Conservation (phyloP, 305 asterid species). For the Plantago coronopus region DNA sequence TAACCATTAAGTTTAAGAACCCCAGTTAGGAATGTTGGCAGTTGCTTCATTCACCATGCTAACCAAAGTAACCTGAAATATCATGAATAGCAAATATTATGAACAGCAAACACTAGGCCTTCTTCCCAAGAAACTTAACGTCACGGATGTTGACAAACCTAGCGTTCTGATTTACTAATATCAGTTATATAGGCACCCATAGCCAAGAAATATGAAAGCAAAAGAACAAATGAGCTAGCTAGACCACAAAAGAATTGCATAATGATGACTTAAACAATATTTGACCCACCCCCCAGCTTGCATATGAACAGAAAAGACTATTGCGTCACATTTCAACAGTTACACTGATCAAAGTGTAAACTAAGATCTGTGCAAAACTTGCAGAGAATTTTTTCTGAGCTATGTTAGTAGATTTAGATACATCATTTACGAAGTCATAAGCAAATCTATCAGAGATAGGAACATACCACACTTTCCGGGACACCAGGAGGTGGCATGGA, state of each 20-base stretch:
- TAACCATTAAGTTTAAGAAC: conserved; percentile 35
- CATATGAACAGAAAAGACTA: neutral
- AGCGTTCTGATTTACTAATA: neutral
- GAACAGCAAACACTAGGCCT: neutral
- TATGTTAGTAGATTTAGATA: too few species aligned
- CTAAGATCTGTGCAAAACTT: neutral
- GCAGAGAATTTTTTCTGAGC: too few species aligned
- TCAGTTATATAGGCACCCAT: too few species aligned
- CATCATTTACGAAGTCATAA: too few species aligned
- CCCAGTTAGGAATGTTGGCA: conserved; percentile 87
- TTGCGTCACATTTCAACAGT: neutral
- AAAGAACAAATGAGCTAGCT: conserved; percentile 11
- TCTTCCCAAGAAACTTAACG: neutral
- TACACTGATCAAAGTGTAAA: neutral
- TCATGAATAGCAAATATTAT: conserved; percentile 15
- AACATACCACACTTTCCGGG: conserved; percentile 82
- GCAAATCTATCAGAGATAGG: neutral
- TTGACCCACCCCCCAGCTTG: neutral
- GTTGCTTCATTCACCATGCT: conserved; percentile 97
- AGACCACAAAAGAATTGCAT: neutral
- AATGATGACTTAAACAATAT: neutral
- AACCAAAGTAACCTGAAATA: conserved; percentile 83
- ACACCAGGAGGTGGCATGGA: conserved; percentile 91
- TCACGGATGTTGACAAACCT: neutral
- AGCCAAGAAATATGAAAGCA: conserved; percentile 4